These are phyloP conservation scores for Fusarium fracticaudum DNA, from an alignment of 2,329 filamentous ascomycete genomes.

Conservation along the genomic window DNA sequence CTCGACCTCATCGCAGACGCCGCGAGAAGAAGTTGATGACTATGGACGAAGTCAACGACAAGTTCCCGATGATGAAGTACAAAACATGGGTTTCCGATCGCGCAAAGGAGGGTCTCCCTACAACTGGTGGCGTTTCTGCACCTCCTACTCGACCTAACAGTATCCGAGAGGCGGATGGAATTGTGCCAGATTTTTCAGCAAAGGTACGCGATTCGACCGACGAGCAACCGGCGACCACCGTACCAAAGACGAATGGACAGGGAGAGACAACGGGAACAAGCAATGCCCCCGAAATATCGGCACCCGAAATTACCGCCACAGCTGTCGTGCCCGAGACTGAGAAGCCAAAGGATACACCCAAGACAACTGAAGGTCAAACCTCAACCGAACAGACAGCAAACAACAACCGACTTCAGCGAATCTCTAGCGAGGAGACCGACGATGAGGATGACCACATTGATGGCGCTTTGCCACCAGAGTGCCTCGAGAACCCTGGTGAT, in stretches of 20 bases:
- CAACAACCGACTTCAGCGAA: constrained; percentile 49
- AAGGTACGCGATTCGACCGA: constrained; percentile 59
- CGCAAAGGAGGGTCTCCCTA: constrained; percentile 83
- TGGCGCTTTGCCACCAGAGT: constrained; percentile 81
- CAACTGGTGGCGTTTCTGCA: constrained; percentile 82
- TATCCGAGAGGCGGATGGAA: constrained; percentile 72
- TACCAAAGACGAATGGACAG: constrained; percentile 23
- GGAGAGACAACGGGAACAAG: constrained; percentile 26
- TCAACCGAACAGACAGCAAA: constrained; percentile 37
- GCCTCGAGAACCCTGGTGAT: constrained; percentile 84
- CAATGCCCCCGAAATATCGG: constrained; percentile 6
- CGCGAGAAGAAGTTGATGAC: constrained; percentile 99
- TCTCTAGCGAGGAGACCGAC: constrained; percentile 63
- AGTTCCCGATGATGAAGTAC: constrained; percentile 96
- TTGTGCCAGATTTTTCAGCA: constrained; percentile 54
- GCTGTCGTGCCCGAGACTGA: constrained; percentile 30
- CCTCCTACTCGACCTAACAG: constrained; percentile 79
- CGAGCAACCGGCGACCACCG: constrained; percentile 48
- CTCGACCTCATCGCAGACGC: constrained; percentile 82
- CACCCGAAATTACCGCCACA: constrained; percentile 31
- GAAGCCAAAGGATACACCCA: constrained; percentile 34
- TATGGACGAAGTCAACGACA: constrained; percentile 98
- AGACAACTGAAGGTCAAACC: constrained; percentile 38
- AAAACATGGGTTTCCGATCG: constrained; percentile 91
- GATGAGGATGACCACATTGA: constrained; percentile 85